phyloP scores from a whole-genome alignment of 495 filamentous ascomycete species.

The Penicillium dipodomyicola region DNA sequence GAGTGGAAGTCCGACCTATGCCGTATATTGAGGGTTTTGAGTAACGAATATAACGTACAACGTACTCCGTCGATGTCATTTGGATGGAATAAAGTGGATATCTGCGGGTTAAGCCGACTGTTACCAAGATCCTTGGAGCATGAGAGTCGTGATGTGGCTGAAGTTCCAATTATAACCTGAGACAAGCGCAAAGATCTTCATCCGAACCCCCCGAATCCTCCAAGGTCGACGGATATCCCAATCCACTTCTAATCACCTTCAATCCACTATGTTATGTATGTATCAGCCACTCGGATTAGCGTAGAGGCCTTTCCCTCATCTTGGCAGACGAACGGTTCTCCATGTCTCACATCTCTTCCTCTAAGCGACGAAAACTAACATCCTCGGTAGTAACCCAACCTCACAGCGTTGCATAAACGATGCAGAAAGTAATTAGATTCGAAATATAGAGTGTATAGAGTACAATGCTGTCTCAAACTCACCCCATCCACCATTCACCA shows the following conservation, averaged over 20 bases:
- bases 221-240: neutral
- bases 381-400: neutral
- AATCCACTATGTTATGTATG: neutral
- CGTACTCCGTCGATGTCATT: neutral
- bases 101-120: neutral
- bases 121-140: neutral
- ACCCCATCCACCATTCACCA: neutral
- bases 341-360: neutral
- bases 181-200: neutral
- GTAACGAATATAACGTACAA: neutral
- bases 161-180: neutral
- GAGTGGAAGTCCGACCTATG: too few relatives aligned
- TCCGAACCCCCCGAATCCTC: neutral
- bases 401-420: neutral
- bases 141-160: neutral
- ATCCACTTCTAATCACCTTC: neutral
- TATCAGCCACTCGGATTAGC: neutral
- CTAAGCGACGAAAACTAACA: neutral
- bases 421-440: neutral
- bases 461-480: constrained; percentile 6
- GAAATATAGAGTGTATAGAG: neutral
- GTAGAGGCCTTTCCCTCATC: neutral
- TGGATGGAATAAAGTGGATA: neutral
- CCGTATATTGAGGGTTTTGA: neutral
- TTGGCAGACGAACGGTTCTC: neutral